These are phyloP conservation scores for Huntiella savannae DNA, from an alignment of 2,329 filamentous ascomycete species.

Conservation along the genomic window DNA sequence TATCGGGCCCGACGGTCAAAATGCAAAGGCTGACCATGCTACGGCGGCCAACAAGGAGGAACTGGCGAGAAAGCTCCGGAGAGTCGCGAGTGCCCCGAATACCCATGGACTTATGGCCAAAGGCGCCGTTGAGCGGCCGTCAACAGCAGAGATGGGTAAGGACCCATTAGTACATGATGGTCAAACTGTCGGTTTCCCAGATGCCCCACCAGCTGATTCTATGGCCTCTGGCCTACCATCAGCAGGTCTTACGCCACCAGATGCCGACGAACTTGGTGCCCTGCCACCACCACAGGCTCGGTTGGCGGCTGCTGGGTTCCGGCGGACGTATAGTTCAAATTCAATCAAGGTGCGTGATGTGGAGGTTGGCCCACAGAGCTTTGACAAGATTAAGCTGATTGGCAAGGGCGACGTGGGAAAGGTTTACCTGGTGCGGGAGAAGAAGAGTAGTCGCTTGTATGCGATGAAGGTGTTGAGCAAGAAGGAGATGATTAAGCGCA, in stretches of 20 bases:
- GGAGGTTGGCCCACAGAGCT: conserved; percentile 84
- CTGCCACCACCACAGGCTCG: conserved; percentile 49
- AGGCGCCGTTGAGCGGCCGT: conserved; percentile 45
- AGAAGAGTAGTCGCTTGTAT: conserved; percentile 88
- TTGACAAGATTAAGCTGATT: conserved; percentile 99
- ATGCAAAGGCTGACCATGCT: conserved; percentile 35
- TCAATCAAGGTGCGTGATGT: conserved; percentile 97
- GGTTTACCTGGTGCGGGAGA: conserved; percentile 91
- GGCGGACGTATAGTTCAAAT: conserved; percentile 94
- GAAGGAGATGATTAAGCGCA: conserved; percentile 99
- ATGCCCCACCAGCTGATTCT: conserved; percentile 17
- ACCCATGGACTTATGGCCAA: conserved; percentile 74
- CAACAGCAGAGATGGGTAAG: conserved; percentile 72
- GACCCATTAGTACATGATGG: conserved; percentile 39
- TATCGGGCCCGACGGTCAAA: conserved; percentile 42
- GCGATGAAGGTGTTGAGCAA: conserved; percentile 99
- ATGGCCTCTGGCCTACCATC: conserved; percentile 14
- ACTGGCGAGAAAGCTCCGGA: conserved; percentile 73
- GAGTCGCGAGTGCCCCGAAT: conserved; percentile 92
- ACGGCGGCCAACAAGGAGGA: conserved; percentile 79
- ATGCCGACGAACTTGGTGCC: conserved; percentile 35
- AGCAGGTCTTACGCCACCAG: conserved; percentile 23
- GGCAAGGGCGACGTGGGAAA: conserved; percentile 98
- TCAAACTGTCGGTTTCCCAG: conserved; percentile 32
- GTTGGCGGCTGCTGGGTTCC: conserved; percentile 51